Conservation (phyloP, 805 yeast genomes). For the Candida sakaeoensis region DNA sequence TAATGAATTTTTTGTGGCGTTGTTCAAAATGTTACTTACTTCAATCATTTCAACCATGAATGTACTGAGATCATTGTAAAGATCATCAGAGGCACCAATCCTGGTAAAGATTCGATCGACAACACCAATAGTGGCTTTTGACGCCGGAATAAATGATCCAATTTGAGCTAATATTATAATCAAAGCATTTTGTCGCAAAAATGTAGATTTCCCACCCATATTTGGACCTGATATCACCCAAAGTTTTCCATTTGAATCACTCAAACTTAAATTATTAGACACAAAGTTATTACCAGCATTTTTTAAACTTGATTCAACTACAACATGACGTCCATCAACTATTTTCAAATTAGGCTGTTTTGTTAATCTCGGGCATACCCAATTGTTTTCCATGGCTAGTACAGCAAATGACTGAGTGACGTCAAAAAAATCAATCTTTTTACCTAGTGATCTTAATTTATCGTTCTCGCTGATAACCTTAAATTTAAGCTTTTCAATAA, state of each 20-base stretch:
- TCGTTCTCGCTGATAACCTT: slow-evolving; percentile 43
- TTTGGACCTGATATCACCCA: slow-evolving; percentile 80
- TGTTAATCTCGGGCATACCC: slow-evolving; percentile 64
- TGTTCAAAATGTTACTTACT: slow-evolving; percentile 53
- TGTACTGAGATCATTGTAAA: slow-evolving; percentile 74
- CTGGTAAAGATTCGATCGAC: slow-evolving; percentile 78
- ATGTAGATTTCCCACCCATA: slow-evolving; percentile 86
- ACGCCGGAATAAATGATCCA: slow-evolving; percentile 73
- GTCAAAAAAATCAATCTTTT: slow-evolving; percentile 64
- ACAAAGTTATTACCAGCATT: slow-evolving; percentile 45
- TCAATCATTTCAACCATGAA: slow-evolving; percentile 82
- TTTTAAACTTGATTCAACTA: slow-evolving; percentile 74
- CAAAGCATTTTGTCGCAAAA: slow-evolving; percentile 70
- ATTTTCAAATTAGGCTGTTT: slow-evolving; percentile 47
- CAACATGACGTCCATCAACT: slow-evolving; percentile 72
- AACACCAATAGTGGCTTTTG: slow-evolving; percentile 54
- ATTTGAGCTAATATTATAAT: slow-evolving; percentile 69
- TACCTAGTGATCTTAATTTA: slow-evolving; percentile 48
- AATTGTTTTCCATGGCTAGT: slow-evolving; percentile 62
- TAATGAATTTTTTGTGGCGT: slow-evolving; percentile 55
- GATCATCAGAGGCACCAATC: slow-evolving; percentile 82
- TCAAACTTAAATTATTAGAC: slow-evolving; percentile 36
- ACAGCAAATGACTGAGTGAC: slow-evolving; percentile 67
- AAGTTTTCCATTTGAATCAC: slow-evolving; percentile 14
- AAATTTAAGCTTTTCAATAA: slow-evolving; percentile 47